A percentile compares a stretch with the other conserved stretches of the same genome.
Evolutionary conservation across 2,329 filamentous ascomycete genomes (phyloP).

Genomic region (Clonostachys sp.): DNA sequence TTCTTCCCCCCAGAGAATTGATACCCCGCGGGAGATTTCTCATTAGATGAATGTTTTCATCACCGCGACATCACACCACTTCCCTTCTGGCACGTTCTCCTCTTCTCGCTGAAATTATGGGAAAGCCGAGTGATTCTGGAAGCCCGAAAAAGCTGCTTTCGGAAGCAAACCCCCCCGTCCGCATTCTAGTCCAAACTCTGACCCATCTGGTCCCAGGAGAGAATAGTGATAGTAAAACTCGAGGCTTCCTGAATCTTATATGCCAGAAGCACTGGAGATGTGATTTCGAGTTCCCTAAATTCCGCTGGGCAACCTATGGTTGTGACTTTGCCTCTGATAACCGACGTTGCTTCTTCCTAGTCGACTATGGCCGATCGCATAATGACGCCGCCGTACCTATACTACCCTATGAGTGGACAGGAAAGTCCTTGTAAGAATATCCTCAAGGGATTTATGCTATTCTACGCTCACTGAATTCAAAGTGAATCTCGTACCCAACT

Average conservation of each 20-base stretch:
- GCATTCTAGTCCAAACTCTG: constrained; percentile 1
- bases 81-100: too few species aligned
- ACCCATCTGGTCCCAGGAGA: not conserved
- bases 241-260: not conserved
- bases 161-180: not conserved
- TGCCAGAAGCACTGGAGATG: constrained; percentile 1
- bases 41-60: too few species aligned
- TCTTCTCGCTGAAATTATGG: too few species aligned
- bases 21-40: too few species aligned
- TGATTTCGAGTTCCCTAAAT: not conserved
- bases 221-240: too few species aligned
- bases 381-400: not conserved
- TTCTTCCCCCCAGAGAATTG: too few species aligned
- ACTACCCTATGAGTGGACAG: not conserved
- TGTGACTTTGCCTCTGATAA: not conserved
- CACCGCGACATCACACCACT: too few species aligned
- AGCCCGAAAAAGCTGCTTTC: too few species aligned
- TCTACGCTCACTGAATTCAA: not conserved
- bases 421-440: not conserved
- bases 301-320: not conserved
- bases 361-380: constrained; percentile 1
- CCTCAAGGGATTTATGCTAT: not conserved
- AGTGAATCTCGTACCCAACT: not conserved
- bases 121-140: too few species aligned
- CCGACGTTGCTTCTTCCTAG: constrained; percentile 1